Evolutionary conservation across 2,329 filamentous ascomycete genomes (phyloP).

Genomic region (Fusarium chuoi): DNA sequence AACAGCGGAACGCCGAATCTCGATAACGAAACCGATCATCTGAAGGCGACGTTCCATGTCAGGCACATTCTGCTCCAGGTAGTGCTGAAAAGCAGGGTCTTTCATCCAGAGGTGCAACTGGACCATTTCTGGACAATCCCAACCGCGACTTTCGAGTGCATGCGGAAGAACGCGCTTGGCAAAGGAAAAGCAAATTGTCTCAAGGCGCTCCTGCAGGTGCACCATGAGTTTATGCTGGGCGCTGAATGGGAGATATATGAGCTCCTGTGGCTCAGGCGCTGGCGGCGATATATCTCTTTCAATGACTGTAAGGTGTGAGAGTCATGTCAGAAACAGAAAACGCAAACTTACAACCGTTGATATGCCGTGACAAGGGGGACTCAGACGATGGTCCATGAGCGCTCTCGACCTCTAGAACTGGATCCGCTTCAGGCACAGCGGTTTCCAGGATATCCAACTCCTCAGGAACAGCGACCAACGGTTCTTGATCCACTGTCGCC

Average conservation of each 20-base stretch:
- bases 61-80: rapidly evolving
- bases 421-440: not conserved
- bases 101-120: not conserved
- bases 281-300: too few relatives aligned
- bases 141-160: not conserved
- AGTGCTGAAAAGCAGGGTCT: rapidly evolving
- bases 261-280: rapidly evolving
- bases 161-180: not conserved
- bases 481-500: not conserved
- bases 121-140: not conserved
- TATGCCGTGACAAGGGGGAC: rapidly evolving
- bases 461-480: too few relatives aligned
- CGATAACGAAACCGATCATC: rapidly evolving
- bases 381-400: too few relatives aligned
- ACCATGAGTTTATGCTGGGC: not conserved
- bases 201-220: not conserved
- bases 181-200: not conserved
- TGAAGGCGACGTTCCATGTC: rapidly evolving
- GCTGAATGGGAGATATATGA: not conserved
- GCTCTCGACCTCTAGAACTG: not conserved
- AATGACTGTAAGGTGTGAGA: rapidly evolving
- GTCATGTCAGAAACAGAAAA: rapidly evolving
- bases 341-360: not conserved
- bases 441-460: not conserved
- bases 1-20: not conserved